Evolutionary conservation across 1,284 basidiomycete species (phyloP), one percentile per base, ranked within the genome.

Genomic region (Pseudozyma sp.): DNA sequence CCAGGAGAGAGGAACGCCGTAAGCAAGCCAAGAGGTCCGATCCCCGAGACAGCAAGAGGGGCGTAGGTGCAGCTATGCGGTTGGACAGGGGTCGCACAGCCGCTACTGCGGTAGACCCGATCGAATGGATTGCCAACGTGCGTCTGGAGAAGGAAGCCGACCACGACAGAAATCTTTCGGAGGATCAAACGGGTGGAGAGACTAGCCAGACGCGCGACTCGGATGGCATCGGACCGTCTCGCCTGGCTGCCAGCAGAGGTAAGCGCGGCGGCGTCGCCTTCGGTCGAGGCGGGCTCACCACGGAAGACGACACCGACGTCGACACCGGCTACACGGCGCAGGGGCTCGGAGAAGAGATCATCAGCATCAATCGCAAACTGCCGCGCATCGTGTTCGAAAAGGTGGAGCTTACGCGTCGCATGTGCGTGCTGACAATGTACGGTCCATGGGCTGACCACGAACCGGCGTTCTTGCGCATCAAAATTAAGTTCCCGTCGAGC

Each of bases 401-500:
- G 29, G 74, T 81, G 39, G 81, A 83, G 43, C 61, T 83, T 3
- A 77, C 75, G 3, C 58, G 71, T 19, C 77, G 78, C 17, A 65
- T 66, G 35, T 79, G 77, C 48, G 79, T 77, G 7, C 53, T 81
- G 8, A 70, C 69, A 8, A 68, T 82, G 48, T 81, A 82, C 49
- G 82, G 82, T 0, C 82, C 81, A 0, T 83, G 82, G 81, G 79
- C 75, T 4, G 68, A 79, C 31, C 61, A 70, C 49, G 63, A 67
- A 35, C 73, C 74, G 7, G 78, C 76, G 1, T 83, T 80, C 52
- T 29, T 84, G 39, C 80, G 82, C 11, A 68, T 83, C 50, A 57
- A 62, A 50, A 70, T 83, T 56, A 58, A 47, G 33, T 83, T 81
- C 44, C 81, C 82, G 3, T n/a, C 53, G 0, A 35, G 37, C 19